Percentiles rank a stretch among this genome's conserved stretches.
Evolutionary conservation across 164 flowering plant species (phyloP).

Genomic region (Aristolochia californica): DNA sequence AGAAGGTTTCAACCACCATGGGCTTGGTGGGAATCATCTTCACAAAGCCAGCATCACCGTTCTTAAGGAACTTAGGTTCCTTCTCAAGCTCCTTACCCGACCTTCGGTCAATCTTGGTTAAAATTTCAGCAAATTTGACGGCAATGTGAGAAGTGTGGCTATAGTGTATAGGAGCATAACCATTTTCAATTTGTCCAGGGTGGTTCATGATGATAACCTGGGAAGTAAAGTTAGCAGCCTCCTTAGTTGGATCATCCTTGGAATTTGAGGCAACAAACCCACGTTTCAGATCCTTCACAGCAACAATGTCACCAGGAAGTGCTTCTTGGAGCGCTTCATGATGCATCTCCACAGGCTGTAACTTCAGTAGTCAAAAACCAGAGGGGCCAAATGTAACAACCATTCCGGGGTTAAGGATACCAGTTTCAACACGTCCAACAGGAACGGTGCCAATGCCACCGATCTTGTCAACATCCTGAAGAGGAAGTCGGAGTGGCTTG

Average conservation of each 20-base stretch:
- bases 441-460: conserved; percentile 22
- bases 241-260: conserved; percentile 19
- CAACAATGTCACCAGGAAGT: conserved; percentile 8
- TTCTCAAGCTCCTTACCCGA: conserved; percentile 21
- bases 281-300: conserved; percentile 16
- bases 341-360: conserved; percentile 21
- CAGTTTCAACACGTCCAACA: conserved; percentile 14
- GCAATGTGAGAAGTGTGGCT: conserved; percentile 26
- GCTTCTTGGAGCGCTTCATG: conserved; percentile 15
- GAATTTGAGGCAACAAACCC: conserved; percentile 19
- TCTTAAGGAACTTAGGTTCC: conserved; percentile 21
- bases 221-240: conserved; percentile 21
- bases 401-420: conserved; percentile 14
- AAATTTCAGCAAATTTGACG: conserved; percentile 20
- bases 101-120: conserved; percentile 22
- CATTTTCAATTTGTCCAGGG: conserved; percentile 24
- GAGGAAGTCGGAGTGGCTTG: conserved; percentile 16
- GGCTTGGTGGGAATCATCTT: conserved; percentile 17
- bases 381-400: conserved; percentile 14
- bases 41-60: conserved; percentile 13
- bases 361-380: conserved; percentile 22
- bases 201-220: conserved; percentile 27
- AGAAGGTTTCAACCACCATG: conserved; percentile 15
- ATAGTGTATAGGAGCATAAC: conserved; percentile 15
- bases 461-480: conserved; percentile 15